These are phyloP conservation scores for Trichoderma sp. DNA, from an alignment of 2,329 filamentous ascomycete species.

Conservation along the genomic window DNA sequence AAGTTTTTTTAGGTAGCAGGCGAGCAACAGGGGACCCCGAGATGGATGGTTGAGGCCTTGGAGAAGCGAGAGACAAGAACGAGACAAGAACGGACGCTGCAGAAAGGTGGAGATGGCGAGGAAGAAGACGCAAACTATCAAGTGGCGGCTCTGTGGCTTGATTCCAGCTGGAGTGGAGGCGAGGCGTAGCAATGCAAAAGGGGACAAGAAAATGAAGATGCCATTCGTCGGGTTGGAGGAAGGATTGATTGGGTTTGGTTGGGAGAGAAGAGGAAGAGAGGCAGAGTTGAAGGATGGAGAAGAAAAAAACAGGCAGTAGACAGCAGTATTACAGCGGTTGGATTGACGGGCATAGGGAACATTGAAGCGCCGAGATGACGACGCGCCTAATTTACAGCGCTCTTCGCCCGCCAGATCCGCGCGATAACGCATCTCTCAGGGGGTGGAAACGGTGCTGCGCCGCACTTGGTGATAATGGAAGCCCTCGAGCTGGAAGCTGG, in stretches of 20 bases:
- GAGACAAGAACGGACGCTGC: slow-evolving; percentile 8
- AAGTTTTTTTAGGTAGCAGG: background rate
- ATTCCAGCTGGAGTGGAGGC: background rate
- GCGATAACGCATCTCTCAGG: slow-evolving; percentile 16
- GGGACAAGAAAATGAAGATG: background rate
- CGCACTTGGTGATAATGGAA: background rate
- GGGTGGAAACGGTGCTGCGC: background rate
- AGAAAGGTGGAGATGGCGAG: background rate
- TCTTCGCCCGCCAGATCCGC: slow-evolving; percentile 11
- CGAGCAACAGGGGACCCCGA: background rate
- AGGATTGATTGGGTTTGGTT: background rate
- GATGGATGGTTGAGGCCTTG: background rate
- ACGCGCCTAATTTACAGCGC: slow-evolving; percentile 15
- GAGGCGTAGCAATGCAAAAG: background rate
- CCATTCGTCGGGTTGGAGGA: background rate
- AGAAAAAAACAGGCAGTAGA: background rate
- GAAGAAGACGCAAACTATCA: background rate
- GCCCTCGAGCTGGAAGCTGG: background rate
- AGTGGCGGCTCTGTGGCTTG: slow-evolving; percentile 8
- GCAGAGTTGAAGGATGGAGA: background rate
- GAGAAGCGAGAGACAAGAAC: background rate
- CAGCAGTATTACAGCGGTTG: background rate
- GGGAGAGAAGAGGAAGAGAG: background rate
- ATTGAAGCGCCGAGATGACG: slow-evolving; percentile 5
- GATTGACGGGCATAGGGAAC: background rate